Evolutionary conservation across 2,329 filamentous ascomycete species (phyloP), one percentile per base, ranked within the genome.

Genomic region (Calonectria ilicicola): DNA sequence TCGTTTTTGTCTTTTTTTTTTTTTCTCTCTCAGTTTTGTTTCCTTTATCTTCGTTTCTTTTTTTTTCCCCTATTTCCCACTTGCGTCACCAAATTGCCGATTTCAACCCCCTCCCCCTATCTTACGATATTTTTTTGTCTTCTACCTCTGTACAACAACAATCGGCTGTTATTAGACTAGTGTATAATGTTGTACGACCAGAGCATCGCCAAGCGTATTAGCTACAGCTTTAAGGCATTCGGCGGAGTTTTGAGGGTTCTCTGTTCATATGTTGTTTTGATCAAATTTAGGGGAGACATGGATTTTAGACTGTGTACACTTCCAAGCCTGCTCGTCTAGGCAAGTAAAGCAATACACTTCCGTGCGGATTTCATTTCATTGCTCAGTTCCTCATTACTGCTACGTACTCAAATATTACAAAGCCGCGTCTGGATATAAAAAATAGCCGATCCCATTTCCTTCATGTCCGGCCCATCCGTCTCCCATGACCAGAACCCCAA

Each of bases 371-470:
- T 69, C 70, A 32, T 42, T 38, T 69, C 70, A 26, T 66, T 26
- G 21, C 63, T 68, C 67, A 26, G 35, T 74, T 76, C 46, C 51
- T 78, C 75, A 72, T 79, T 72, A 75, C 69, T 72, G 42, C 53
- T 79, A 73, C 65, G 72, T 75, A 72, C 72, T 74, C 69, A 65
- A 68, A 79, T 75, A 75, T 76, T 74, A 69, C 69, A 71, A 64
- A 73, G 72, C 62, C 32, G 68, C 69, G 65, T 65, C 14, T 40
- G 53, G 32, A 60, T 60, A 60, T 60, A 53, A 32, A 60, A 58
- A 71, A 67, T 68, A 47, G 67, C 32, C 72, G 53, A 40, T 29
- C 42, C 51, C 62, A 40, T 72, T 56, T 29, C 47, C 66, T 78
- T 46, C 56, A 65, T 60, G 53, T 49, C 58, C 27, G 9, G 27